Conservation (phyloP, 1,139 yeast genomes). For the Hansenula lynferdii region DNA sequence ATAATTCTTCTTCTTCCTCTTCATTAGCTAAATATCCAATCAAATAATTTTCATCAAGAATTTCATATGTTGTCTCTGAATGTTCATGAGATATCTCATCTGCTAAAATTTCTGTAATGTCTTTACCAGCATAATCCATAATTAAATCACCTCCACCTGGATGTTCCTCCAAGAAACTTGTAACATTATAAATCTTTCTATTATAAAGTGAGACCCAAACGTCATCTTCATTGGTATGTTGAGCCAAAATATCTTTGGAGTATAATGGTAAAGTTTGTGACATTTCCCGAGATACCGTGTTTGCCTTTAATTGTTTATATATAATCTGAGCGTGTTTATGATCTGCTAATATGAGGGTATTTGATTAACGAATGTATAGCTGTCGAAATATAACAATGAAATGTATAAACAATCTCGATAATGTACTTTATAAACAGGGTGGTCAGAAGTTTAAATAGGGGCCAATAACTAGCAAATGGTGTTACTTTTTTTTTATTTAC, state of each 20-base stretch:
- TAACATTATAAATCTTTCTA: constrained; percentile 80
- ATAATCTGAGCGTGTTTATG: neutral
- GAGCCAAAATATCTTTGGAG: constrained; percentile 37
- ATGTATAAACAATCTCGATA: too few relatives aligned
- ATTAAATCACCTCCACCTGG: constrained; percentile 85
- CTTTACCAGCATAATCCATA: constrained; percentile 76
- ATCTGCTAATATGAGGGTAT: too few relatives aligned
- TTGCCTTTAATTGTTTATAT: neutral
- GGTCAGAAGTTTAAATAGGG: neutral
- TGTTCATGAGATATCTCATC: constrained; percentile 68
- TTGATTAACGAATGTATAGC: neutral
- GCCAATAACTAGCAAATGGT: neutral
- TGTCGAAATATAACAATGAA: neutral
- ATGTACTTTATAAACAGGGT: neutral
- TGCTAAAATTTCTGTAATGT: constrained; percentile 74
- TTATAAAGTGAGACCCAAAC: constrained; percentile 77
- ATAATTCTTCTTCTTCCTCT: constrained; percentile 53
- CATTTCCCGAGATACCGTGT: too few relatives aligned
- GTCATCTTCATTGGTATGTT: constrained; percentile 46
- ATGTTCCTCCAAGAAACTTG: constrained; percentile 73
- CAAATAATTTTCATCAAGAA: constrained; percentile 71
- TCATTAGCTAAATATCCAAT: constrained; percentile 60
- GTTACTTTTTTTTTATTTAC: constrained; percentile 1
- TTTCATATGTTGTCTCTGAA: constrained; percentile 83
- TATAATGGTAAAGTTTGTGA: constrained; percentile 35